Evolutionary conservation across 192 early-diverging fungal genomes (phyloP).

Genomic region (Dissophora globulifera): DNA sequence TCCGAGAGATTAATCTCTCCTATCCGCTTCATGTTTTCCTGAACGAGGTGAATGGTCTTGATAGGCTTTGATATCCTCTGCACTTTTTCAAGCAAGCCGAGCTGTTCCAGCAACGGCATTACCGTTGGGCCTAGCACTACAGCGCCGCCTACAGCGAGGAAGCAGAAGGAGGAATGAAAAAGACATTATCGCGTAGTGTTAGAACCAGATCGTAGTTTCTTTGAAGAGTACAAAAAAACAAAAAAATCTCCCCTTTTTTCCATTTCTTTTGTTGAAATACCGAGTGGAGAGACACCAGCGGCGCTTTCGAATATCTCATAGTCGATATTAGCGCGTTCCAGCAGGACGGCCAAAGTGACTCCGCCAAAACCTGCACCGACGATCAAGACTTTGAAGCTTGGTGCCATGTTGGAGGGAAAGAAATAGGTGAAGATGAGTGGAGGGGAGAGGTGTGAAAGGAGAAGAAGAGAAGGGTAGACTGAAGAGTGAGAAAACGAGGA

Average conservation of each 20-base stretch:
- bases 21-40: slow-evolving; percentile 29
- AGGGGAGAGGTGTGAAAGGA: not conserved
- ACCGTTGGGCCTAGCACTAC: slow-evolving; percentile 22
- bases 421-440: not conserved
- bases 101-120: slow-evolving; percentile 33
- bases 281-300: slow-evolving; percentile 1
- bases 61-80: slow-evolving; percentile 16
- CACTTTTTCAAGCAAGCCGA: slow-evolving; percentile 18
- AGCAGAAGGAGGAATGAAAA: not conserved
- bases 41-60: slow-evolving; percentile 22
- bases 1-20: slow-evolving; percentile 35
- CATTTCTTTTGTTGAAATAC: not conserved
- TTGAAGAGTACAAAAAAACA: not conserved
- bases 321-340: slow-evolving; percentile 26
- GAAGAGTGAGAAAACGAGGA: too few species aligned
- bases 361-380: slow-evolving; percentile 31
- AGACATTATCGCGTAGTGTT: too few species aligned
- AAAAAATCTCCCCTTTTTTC: too few species aligned
- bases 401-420: slow-evolving; percentile 15
- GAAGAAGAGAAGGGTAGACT: not conserved
- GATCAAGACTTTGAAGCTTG: slow-evolving; percentile 25
- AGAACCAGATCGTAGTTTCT: too few species aligned
- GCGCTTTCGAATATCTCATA: slow-evolving; percentile 17
- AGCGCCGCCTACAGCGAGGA: slow-evolving; percentile 15
- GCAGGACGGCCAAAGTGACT: slow-evolving; percentile 27